phyloP scores from a whole-genome alignment of 2,329 filamentous ascomycete species.

The Pezicula radicicola region DNA sequence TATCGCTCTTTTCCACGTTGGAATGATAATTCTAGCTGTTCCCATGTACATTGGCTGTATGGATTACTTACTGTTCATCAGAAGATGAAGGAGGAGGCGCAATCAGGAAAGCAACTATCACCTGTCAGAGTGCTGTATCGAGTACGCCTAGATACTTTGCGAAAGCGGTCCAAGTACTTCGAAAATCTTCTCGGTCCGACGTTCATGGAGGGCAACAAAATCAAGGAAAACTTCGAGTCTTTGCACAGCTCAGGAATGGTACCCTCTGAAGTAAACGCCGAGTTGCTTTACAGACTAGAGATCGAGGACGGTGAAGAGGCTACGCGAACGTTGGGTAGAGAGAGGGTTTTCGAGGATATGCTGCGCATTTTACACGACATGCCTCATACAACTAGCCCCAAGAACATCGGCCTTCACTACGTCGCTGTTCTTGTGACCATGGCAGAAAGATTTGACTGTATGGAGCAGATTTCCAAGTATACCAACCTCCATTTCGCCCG shows the following conservation, averaged over 20 bases:
- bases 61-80: conserved; percentile 30
- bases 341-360: conserved; percentile 64
- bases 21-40: too few species aligned
- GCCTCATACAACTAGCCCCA: conserved; percentile 25
- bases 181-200: conserved; percentile 61
- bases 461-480: conserved; percentile 50
- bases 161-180: conserved; percentile 67
- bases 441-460: conserved; percentile 71
- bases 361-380: conserved; percentile 61
- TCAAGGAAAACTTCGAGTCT: conserved; percentile 32
- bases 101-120: conserved; percentile 1
- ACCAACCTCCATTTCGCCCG: conserved; percentile 42
- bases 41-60: too few species aligned
- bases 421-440: conserved; percentile 66
- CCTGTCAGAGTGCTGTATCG: conserved; percentile 44
- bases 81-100: conserved; percentile 21
- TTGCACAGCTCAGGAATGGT: conserved; percentile 43
- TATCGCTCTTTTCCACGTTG: too few species aligned
- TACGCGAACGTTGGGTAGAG: conserved; percentile 56
- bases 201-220: conserved; percentile 61
- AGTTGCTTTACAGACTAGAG: conserved; percentile 58
- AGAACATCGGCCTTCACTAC: conserved; percentile 52
- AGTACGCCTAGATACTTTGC: conserved; percentile 54
- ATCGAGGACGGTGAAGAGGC: conserved; percentile 69
- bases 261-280: conserved; percentile 45